Conservation (phyloP, 2,329 filamentous ascomycete species). For the Arthrobotrys musiformis region DNA sequence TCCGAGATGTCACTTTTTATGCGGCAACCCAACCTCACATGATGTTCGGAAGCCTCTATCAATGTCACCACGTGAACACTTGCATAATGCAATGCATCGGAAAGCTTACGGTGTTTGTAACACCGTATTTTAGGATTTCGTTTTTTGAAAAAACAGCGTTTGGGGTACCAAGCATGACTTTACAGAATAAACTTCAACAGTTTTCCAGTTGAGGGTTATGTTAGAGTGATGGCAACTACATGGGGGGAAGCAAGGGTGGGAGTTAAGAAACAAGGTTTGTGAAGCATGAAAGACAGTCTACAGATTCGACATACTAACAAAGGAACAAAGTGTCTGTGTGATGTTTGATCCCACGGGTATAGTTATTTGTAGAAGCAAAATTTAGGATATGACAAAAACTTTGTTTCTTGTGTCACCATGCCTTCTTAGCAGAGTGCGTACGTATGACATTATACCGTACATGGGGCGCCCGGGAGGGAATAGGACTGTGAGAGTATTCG, state of each 20-base stretch:
- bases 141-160: background rate
- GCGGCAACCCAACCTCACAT: slow-evolving; percentile 20
- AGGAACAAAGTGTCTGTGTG: background rate
- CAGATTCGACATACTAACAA: background rate
- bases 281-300: background rate
- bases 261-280: slow-evolving; percentile 26
- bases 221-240: background rate
- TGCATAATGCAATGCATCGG: slow-evolving; percentile 29
- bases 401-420: slow-evolving; percentile 29
- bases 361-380: slow-evolving; percentile 5
- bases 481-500: background rate
- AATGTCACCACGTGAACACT: slow-evolving; percentile 38
- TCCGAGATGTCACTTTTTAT: slow-evolving; percentile 11
- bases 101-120: slow-evolving; percentile 27
- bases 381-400: slow-evolving; percentile 15
- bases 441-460: background rate
- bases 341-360: background rate
- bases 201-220: background rate
- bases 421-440: background rate
- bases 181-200: background rate
- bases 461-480: background rate
- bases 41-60: slow-evolving; percentile 1
- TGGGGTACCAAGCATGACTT: background rate
- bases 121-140: background rate
- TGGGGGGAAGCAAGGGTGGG: background rate